Evolutionary conservation across 2,329 filamentous ascomycete species (phyloP), one percentile per base, ranked within the genome.

Genomic region (Amauroascus niger): DNA sequence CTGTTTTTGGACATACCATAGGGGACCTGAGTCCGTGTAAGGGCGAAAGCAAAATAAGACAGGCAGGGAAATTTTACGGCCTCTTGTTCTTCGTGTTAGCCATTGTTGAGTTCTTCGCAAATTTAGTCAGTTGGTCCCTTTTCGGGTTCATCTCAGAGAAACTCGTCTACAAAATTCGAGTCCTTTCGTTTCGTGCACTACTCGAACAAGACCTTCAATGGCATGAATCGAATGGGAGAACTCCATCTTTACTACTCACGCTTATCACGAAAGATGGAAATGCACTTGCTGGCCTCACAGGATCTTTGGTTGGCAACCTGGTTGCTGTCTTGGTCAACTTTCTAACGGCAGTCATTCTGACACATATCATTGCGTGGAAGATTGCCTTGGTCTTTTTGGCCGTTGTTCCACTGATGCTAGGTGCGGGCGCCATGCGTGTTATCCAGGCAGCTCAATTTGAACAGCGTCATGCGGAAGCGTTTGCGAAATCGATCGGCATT

Each of bases 281-380:
- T 22, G 78, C 82, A 0, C 69, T 89, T 18, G 81, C 80, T 40
- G 83, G 81, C 0, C 76, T 89, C 58, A 85, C 80, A 52, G 85
- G 85, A 8, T 84, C 82, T 4, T 83, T 86, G 37, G 74, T 88
- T 52, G 84, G 85, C 5, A 86, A 82, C 0, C 69, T 86, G 18
- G 80, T 87, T 54, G 82, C 83, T 0, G 83, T 86, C 20, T 60
- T 78, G 2, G 76, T 88, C 57, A 87, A 86, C 65, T 79, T 88
- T 26, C 58, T 87, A 14, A 80, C 78, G 0, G 83, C 82, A 1
- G 81, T 88, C 52, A 79, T 85, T 28, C 64, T 88, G 8, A 81
- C 84, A 0, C 83, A 86, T 57, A 79, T 87, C 43, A 74, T 89
- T 45, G 83, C 83, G 2, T 89, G 86, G 86, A 84, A 81, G 62